These are phyloP conservation scores for Danielozyma ontarioensis DNA, from an alignment of 805 yeast genomes.

Conservation along the genomic window DNA sequence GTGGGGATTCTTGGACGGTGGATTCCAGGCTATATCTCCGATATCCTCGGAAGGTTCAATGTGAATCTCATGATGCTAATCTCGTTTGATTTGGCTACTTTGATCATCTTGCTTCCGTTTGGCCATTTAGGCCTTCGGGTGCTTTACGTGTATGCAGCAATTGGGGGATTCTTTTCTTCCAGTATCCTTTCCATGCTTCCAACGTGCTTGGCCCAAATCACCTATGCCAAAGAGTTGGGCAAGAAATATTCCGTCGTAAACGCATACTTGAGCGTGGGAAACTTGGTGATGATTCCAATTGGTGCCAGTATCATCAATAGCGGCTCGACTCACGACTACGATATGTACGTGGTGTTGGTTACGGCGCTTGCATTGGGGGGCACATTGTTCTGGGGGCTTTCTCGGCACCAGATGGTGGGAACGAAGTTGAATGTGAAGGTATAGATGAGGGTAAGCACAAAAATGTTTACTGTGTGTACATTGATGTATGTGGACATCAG, in stretches of 20 bases:
- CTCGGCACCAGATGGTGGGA: constrained; percentile 13
- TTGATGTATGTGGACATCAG: too few species aligned
- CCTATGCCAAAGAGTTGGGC: constrained; percentile 31
- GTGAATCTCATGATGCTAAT: constrained; percentile 27
- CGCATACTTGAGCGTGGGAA: constrained; percentile 25
- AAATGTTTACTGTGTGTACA: too few species aligned
- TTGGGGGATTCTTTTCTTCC: constrained; percentile 32
- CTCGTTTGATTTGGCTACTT: constrained; percentile 17
- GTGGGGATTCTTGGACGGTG: constrained; percentile 26
- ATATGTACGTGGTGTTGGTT: constrained; percentile 27
- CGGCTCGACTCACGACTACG: constrained; percentile 21
- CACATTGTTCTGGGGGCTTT: constrained; percentile 18
- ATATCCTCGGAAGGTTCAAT: constrained; percentile 24
- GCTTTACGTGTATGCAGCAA: constrained; percentile 26
- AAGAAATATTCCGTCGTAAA: constrained; percentile 31
- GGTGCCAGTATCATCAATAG: constrained; percentile 26
- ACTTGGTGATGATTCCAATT: constrained; percentile 23
- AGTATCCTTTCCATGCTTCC: constrained; percentile 33
- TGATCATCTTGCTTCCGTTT: constrained; percentile 31
- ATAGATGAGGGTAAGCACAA: too few species aligned
- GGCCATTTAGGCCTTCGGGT: constrained; percentile 17
- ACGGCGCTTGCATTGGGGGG: constrained; percentile 25
- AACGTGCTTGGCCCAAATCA: constrained; percentile 16
- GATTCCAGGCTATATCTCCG: constrained; percentile 26
- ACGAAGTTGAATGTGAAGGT: constrained; percentile 9